phyloP scores from a whole-genome alignment of 768 basidiomycete species.

The Fomitopsis serialis region DNA sequence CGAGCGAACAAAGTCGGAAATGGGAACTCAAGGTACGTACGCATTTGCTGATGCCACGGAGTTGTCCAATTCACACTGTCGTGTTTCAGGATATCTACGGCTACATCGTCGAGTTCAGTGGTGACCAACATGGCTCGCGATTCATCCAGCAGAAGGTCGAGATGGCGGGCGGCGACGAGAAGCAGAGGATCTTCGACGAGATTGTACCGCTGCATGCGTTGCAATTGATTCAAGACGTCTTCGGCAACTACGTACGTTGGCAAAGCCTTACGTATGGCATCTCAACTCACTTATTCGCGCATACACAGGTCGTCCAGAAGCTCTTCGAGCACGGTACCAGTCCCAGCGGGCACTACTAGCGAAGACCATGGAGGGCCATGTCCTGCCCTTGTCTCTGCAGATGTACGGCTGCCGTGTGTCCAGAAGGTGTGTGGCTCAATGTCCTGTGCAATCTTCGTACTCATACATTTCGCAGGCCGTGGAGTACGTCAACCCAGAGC shows the following conservation, averaged over 20 bases:
- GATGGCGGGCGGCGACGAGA: constrained; percentile 71
- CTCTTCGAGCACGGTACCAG: constrained; percentile 83
- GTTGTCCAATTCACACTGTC: not conserved
- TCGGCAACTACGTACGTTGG: constrained; percentile 88
- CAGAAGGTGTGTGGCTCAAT: constrained; percentile 64
- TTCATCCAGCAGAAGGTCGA: constrained; percentile 91
- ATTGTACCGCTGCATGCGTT: constrained; percentile 73
- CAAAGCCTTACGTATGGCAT: not conserved
- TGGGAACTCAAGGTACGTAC: constrained; percentile 72
- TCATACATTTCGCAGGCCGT: constrained; percentile 54
- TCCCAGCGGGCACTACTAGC: constrained; percentile 68
- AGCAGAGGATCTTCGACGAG: constrained; percentile 78
- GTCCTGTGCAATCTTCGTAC: not conserved
- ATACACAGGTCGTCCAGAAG: constrained; percentile 83
- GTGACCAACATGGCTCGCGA: constrained; percentile 96
- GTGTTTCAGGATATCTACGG: constrained; percentile 81
- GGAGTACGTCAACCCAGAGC: constrained; percentile 73
- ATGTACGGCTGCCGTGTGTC: constrained; percentile 97
- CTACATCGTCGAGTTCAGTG: constrained; percentile 85
- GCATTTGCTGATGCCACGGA: not conserved
- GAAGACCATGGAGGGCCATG: constrained; percentile 69
- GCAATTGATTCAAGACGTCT: constrained; percentile 84
- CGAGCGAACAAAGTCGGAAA: constrained; percentile 69
- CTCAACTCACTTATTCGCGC: constrained; percentile 3
- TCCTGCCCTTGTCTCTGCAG: constrained; percentile 74